Evolutionary conservation across 441 rosid genomes (phyloP), one percentile per base, ranked within the genome.

Genomic region (Gossypium davidsonii): DNA sequence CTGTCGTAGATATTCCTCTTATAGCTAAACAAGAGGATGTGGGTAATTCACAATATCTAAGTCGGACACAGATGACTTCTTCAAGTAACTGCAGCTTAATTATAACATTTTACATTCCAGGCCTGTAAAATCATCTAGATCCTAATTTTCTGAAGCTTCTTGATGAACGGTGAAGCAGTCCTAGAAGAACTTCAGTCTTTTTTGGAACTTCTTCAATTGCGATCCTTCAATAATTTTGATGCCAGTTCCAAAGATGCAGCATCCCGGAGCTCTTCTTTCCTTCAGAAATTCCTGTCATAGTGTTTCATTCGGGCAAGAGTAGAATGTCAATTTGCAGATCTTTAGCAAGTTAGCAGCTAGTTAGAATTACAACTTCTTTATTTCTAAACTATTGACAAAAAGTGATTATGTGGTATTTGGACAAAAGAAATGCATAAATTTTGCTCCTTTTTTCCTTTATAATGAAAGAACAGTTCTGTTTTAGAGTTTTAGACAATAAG

Each of bases 231-330:
- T 79, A 84, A 86, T 65, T 76, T 82, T 85, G 82, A 79, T 76
- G 55, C 88, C 81, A 65, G 83, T 78, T 75, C 87, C 84, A 56
- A 85, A 85, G 83, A 81, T 71, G 83, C 86, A 70, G 82, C 91
- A 89, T 73, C 81, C 81, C 0, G 84, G 80, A 71, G 80, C 85
- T 64, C 79, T 80, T 57, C 79, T 80, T 57, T 79, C 78, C 77
- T 80, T 78, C 57, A 79, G 66, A 46, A 75, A 78, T 73, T 87
- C 90, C 92, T 89, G 93, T 80, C 56, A 70, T 79, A 63, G 70
- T 34, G 39, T 74, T 77, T 77, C 76, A 77, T 77, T 74, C 78
- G 84, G 85, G 82, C 79, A 81, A 72, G 59, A 60, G 67, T 23
- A 44, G 55, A 58, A 56, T 42, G 28, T 73, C 17, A n/a, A 34